Conservation (phyloP, 2,329 filamentous ascomycete genomes). For the Atkinsonella hypoxylon region DNA sequence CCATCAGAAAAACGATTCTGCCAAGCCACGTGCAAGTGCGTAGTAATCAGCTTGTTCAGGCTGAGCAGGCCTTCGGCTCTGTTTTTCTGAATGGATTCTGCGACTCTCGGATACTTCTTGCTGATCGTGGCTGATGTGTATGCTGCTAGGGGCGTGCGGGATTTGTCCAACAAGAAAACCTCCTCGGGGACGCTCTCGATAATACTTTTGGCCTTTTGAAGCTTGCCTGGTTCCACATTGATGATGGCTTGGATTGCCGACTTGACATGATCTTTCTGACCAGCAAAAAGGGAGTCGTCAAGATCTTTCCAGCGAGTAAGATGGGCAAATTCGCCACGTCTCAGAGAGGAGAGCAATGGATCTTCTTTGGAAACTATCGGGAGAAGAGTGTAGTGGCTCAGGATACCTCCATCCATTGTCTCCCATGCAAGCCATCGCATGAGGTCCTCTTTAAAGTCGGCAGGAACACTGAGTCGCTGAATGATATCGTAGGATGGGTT, state of each 20-base stretch:
- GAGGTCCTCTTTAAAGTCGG: slow-evolving; percentile 54
- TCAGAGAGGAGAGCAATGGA: slow-evolving; percentile 56
- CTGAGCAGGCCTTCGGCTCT: slow-evolving; percentile 49
- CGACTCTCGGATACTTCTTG: slow-evolving; percentile 55
- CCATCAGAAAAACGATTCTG: slow-evolving; percentile 67
- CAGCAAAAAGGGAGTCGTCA: slow-evolving; percentile 60
- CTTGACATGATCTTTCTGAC: slow-evolving; percentile 51
- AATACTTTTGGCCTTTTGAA: slow-evolving; percentile 49
- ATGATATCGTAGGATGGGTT: slow-evolving; percentile 69
- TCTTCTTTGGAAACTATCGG: slow-evolving; percentile 75
- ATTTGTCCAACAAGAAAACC: slow-evolving; percentile 52
- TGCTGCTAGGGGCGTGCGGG: slow-evolving; percentile 59
- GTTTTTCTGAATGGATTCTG: slow-evolving; percentile 45
- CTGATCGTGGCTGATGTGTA: slow-evolving; percentile 56
- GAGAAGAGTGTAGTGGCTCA: slow-evolving; percentile 67
- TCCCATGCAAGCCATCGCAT: slow-evolving; percentile 90
- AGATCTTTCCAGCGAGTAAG: slow-evolving; percentile 65
- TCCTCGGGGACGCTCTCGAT: slow-evolving; percentile 46
- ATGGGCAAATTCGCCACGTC: slow-evolving; percentile 61
- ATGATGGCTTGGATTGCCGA: slow-evolving; percentile 50
- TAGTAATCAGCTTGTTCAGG: slow-evolving; percentile 66
- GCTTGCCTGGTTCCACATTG: slow-evolving; percentile 30
- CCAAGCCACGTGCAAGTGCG: slow-evolving; percentile 77
- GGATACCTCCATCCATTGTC: slow-evolving; percentile 72
- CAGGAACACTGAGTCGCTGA: slow-evolving; percentile 49